Conservation (phyloP, 768 basidiomycete species). For the Kwoniella sp. region DNA sequence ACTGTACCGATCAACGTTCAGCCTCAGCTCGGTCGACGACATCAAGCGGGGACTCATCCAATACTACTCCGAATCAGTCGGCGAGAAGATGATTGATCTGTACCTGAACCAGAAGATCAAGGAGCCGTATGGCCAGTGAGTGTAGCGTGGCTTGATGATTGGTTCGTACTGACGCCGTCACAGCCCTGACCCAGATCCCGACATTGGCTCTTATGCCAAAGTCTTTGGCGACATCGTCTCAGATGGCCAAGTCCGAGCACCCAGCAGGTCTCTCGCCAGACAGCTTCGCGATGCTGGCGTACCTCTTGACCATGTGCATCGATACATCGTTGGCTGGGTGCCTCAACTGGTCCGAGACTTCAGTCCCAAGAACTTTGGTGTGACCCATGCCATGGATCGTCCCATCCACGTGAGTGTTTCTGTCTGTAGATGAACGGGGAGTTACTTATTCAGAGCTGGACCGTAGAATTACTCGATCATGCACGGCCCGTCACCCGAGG, state of each 20-base stretch:
- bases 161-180: neutral
- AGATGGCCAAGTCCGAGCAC: conserved; percentile 28
- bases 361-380: conserved; percentile 13
- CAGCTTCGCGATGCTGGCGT: conserved; percentile 20
- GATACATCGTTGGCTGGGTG: conserved; percentile 25
- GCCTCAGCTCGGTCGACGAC: neutral
- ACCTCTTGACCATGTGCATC: conserved; percentile 13
- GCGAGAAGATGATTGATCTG: conserved; percentile 19
- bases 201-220: conserved; percentile 17
- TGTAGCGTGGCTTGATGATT: neutral
- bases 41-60: conserved; percentile 12
- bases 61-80: conserved; percentile 17
- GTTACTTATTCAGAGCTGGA: too few species aligned
- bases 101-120: conserved; percentile 21
- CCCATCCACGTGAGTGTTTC: conserved; percentile 12
- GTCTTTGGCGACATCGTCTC: conserved; percentile 23
- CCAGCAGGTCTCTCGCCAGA: conserved; percentile 17
- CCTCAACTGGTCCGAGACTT: conserved; percentile 18
- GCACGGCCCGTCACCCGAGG: conserved; percentile 12
- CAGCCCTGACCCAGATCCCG: conserved; percentile 16
- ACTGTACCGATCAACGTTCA: conserved; percentile 13
- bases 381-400: conserved; percentile 21
- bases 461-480: conserved; percentile 19
- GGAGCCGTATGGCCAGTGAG: conserved; percentile 22
- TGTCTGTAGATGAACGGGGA: too few species aligned